Evolutionary conservation across 2,329 filamentous ascomycete species (phyloP).

Genomic region (Purpureocillium lavendulum): DNA sequence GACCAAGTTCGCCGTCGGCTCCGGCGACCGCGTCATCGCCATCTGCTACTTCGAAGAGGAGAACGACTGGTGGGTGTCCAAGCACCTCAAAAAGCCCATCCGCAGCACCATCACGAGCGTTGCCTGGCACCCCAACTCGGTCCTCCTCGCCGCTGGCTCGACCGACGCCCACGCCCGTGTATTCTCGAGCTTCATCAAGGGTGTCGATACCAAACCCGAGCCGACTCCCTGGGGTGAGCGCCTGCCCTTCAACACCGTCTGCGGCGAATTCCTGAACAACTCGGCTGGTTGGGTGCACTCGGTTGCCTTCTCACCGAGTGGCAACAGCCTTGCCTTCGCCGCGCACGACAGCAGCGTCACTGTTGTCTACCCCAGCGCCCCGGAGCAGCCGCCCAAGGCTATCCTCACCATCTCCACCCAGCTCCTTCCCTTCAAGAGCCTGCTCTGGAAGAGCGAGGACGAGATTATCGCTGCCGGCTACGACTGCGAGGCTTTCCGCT

Average conservation of each 20-base stretch:
- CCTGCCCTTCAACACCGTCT: slow-evolving; percentile 96
- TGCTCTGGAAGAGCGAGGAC: slow-evolving; percentile 85
- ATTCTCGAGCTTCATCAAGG: slow-evolving; percentile 94
- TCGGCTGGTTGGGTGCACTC: slow-evolving; percentile 95
- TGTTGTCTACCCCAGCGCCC: slow-evolving; percentile 85
- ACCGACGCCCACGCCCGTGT: slow-evolving; percentile 95
- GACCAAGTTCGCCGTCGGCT: slow-evolving; percentile 95
- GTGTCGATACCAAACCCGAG: slow-evolving; percentile 77
- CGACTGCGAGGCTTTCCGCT: slow-evolving; percentile 82
- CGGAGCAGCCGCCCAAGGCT: slow-evolving; percentile 85
- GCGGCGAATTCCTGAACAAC: slow-evolving; percentile 92
- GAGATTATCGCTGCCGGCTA: slow-evolving; percentile 96
- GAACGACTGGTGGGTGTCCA: slow-evolving; percentile 99
- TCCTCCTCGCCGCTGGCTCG: slow-evolving; percentile 88
- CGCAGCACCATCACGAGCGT: slow-evolving; percentile 93
- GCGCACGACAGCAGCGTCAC: slow-evolving; percentile 96
- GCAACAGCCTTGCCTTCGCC: slow-evolving; percentile 87
- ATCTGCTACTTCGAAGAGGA: slow-evolving; percentile 99
- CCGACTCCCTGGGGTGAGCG: slow-evolving; percentile 90
- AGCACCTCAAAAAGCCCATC: slow-evolving; percentile 98
- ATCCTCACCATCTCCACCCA: slow-evolving; percentile 86
- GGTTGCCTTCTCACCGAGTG: slow-evolving; percentile 85
- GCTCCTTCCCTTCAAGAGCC: slow-evolving; percentile 81
- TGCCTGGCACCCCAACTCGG: slow-evolving; percentile 95
- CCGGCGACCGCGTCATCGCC: slow-evolving; percentile 88